Evolutionary conservation across 306 rosid genomes (phyloP), one percentile per base, ranked within the genome.

Genomic region (Arachis stenosperma): DNA sequence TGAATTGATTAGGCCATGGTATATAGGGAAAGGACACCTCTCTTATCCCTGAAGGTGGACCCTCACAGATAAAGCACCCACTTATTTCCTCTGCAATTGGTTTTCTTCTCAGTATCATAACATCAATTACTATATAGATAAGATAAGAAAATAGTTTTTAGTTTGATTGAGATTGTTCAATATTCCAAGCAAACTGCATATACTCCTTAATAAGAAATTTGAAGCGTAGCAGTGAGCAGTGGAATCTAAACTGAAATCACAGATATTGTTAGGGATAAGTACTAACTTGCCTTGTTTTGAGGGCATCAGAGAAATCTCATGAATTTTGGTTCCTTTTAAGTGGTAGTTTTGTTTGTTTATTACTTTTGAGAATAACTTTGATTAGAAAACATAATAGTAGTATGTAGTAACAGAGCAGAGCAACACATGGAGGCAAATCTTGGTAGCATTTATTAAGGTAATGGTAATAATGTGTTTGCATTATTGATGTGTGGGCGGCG

Each of bases 11-110:
- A 33, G 37, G 37, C 27, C 27, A 22, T 22, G 27, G 27, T 22
- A 22, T 22, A 22, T 22, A 22, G 27, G 27, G 27, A 22, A 22
- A 22, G 27, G 27, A 22, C 27, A 22, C 27, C 27, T 22, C 54
- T 56, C 30, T 56, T 27, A 66, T 61, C 63, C 62, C 7, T 52
- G 78, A 51, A 15, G 12, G 15, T 43, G 56, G 47, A 64, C 68
- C 14, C 12, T 52, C 65, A 71, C 67, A 53, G 61, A 53, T 54
- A 67, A 61, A 72, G 75, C 50, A 67, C 17, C 46, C 71, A 76
- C 71, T 73, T 67, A 47, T 46, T 65, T 43, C 17, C 33, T 65
- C 27, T 66, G 8, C 36, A 6, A 43, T 67, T 53, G 67, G 60
- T 70, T 70, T 75, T 50, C 66, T 65, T 39, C 5, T 75, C 56